Percentiles rank a stretch among this genome's conserved stretches.
Evolutionary conservation across 2,329 filamentous ascomycete species (phyloP).

Genomic region (Metarhizium rileyi): DNA sequence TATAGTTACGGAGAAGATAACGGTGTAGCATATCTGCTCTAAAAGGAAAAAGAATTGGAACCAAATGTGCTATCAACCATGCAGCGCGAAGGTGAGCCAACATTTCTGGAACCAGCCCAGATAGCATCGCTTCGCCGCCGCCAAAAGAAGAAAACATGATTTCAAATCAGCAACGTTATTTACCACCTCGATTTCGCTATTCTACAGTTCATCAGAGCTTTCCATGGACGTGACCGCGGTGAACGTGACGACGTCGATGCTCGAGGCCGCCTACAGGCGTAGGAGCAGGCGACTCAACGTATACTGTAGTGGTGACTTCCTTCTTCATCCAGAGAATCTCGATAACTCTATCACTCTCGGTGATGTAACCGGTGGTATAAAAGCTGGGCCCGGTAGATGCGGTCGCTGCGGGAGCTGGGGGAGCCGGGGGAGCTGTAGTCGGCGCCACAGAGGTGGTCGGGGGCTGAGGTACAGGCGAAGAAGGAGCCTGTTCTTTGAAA

Average conservation of each 20-base stretch:
- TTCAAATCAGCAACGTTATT: constrained; percentile 10
- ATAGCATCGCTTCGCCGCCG: constrained; percentile 12
- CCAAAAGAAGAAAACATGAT: constrained; percentile 6
- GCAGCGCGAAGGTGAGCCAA: constrained; percentile 16
- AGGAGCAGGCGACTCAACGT: constrained; percentile 31
- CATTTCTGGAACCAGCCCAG: constrained; percentile 28
- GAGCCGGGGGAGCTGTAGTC: constrained; percentile 8
- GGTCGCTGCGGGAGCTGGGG: constrained; percentile 9
- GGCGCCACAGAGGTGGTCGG: constrained; percentile 3
- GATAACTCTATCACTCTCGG: constrained; percentile 38
- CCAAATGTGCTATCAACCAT: constrained; percentile 26
- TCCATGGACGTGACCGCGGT: constrained; percentile 30
- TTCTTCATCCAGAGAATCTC: constrained; percentile 50
- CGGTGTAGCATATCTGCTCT: constrained; percentile 22
- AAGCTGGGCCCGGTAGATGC: constrained; percentile 22
- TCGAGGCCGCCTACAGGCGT: constrained; percentile 10
- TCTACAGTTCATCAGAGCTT: constrained; percentile 14
- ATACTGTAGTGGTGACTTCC: constrained; percentile 41
- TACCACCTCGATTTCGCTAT: constrained; percentile 7
- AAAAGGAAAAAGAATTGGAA: constrained; percentile 12
- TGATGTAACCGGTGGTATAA: constrained; percentile 44
- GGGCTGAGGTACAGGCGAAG: not conserved
- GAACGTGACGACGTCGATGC: constrained; percentile 20
- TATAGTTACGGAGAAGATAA: constrained; percentile 22
- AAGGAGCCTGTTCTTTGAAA: constrained; percentile 24